phyloP scores from a whole-genome alignment of 208 protist species.

The Leishmania arabica region DNA sequence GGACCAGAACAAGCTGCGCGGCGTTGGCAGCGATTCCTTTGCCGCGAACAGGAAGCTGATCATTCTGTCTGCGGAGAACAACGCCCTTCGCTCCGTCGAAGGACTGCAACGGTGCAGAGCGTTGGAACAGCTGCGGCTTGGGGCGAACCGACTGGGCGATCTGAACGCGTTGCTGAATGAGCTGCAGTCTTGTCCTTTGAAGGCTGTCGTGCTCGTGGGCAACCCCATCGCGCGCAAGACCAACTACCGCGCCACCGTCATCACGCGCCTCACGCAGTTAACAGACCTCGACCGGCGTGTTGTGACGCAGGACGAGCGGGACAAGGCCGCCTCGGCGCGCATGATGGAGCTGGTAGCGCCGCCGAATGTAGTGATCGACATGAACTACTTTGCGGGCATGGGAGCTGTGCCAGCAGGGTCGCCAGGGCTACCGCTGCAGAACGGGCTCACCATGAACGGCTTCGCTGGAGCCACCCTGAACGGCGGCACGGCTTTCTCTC shows the following conservation, averaged over 20 bases:
- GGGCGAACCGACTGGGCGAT: slow-evolving; percentile 78
- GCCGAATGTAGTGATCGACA: slow-evolving; percentile 79
- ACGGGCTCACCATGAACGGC: not conserved
- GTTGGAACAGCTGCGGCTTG: slow-evolving; percentile 60
- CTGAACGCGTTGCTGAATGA: slow-evolving; percentile 45
- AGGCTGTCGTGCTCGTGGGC: slow-evolving; percentile 46
- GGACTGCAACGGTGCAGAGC: slow-evolving; percentile 46
- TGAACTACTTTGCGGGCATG: slow-evolving; percentile 36
- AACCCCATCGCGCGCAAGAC: slow-evolving; percentile 84
- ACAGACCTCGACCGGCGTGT: slow-evolving; percentile 53
- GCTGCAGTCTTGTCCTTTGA: slow-evolving; percentile 41
- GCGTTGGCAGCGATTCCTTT: slow-evolving; percentile 59
- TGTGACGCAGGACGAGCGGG: slow-evolving; percentile 78
- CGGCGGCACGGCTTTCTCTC: not conserved
- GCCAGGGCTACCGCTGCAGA: not conserved
- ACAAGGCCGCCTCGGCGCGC: slow-evolving; percentile 46
- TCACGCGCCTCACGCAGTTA: slow-evolving; percentile 46
- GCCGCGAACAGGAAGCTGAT: slow-evolving; percentile 47
- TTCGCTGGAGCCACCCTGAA: not conserved
- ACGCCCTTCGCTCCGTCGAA: slow-evolving; percentile 69
- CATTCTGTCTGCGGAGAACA: slow-evolving; percentile 78
- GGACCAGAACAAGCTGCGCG: slow-evolving; percentile 90
- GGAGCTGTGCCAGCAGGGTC: not conserved
- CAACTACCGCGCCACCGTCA: slow-evolving; percentile 65
- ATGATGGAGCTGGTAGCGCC: slow-evolving; percentile 52